Conservation (phyloP, 169 alveolate species). For the Plasmodium chabaudi region DNA sequence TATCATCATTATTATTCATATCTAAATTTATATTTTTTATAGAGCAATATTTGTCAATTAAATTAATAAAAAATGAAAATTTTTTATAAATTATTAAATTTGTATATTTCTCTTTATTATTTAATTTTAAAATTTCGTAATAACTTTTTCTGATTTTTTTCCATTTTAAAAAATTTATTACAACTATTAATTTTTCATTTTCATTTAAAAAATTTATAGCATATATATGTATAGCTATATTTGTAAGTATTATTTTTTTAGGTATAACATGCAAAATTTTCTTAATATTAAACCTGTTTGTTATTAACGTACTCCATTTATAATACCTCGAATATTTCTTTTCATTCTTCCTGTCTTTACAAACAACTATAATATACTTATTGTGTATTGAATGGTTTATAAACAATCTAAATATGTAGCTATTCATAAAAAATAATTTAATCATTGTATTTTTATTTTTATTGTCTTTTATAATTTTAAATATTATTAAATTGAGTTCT, state of each 20-base stretch:
- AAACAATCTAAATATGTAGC: constrained; percentile 29
- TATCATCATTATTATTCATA: not conserved
- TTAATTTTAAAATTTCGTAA: constrained; percentile 34
- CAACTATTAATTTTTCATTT: constrained; percentile 21
- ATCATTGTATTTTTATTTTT: constrained; percentile 36
- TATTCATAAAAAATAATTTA: constrained; percentile 46
- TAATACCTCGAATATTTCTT: constrained; percentile 4
- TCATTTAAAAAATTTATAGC: constrained; percentile 24
- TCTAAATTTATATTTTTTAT: constrained; percentile 33
- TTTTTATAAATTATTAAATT: constrained; percentile 12
- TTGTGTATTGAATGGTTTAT: constrained; percentile 46
- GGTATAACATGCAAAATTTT: constrained; percentile 23
- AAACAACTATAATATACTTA: constrained; percentile 1
- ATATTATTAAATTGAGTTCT: constrained; percentile 21
- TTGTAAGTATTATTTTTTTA: constrained; percentile 18
- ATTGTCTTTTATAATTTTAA: constrained; percentile 49
- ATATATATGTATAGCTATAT: constrained; percentile 28
- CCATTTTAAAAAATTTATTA: constrained; percentile 51
- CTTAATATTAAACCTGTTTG: constrained; percentile 13
- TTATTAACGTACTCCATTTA: constrained; percentile 17
- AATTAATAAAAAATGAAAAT: constrained; percentile 36
- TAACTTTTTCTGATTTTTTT: constrained; percentile 34
- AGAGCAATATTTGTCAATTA: constrained; percentile 36
- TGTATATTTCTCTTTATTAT: constrained; percentile 19
- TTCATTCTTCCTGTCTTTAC: not conserved